Percentiles rank a stretch among this genome's conserved stretches.
Evolutionary conservation across 202 grass and related monocot genomes (phyloP).

Genomic region (Musa balbisiana): DNA sequence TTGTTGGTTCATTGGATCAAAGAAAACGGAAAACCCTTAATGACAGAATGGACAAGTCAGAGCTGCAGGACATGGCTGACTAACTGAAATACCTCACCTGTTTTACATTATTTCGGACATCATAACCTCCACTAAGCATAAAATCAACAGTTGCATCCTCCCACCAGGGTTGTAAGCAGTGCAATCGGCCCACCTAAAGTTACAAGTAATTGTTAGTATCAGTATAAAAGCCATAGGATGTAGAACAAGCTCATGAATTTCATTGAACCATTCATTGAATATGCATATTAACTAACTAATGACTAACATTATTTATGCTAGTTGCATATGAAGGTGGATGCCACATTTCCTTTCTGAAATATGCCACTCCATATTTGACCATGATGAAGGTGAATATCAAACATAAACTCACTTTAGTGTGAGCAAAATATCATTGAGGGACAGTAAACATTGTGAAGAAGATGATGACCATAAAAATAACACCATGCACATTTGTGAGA

Average conservation of each 20-base stretch:
- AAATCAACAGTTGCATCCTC: constrained; percentile 85
- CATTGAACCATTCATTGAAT: not conserved
- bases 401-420: no score
- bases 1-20: no score
- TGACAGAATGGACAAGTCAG: no score
- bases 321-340: not conserved
- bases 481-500: not conserved
- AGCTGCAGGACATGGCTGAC: not conserved
- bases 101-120: constrained; percentile 71
- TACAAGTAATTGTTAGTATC: not conserved
- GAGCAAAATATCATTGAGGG: no score
- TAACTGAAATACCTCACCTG: constrained; percentile 38
- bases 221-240: not conserved
- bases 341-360: not conserved
- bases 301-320: not conserved
- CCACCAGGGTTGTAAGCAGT: constrained; percentile 93
- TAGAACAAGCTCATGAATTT: not conserved
- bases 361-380: not conserved
- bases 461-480: not conserved
- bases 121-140: constrained; percentile 84
- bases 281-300: constrained; percentile 4
- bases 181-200: constrained; percentile 71
- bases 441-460: not conserved
- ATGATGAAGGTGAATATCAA: no score
- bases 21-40: no score